phyloP scores from a whole-genome alignment of 2,329 filamentous ascomycete genomes.

The Hirsutella rhossiliensis region DNA sequence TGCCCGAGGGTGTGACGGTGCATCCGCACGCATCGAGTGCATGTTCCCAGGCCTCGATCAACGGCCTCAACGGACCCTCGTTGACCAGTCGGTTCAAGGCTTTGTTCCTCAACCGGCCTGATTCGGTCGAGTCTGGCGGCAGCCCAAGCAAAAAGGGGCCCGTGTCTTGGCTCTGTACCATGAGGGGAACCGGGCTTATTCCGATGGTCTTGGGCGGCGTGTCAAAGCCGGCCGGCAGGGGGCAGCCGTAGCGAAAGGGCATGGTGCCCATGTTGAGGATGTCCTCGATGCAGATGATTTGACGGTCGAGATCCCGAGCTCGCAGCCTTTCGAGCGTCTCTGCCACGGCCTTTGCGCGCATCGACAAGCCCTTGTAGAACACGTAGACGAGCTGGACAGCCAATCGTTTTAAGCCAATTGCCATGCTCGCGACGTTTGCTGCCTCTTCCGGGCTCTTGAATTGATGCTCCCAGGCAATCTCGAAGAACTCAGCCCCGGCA shows the following conservation, averaged over 20 bases:
- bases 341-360: neutral
- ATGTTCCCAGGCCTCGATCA: constrained; percentile 3
- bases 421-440: neutral
- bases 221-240: constrained; percentile 13
- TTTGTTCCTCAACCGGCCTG: constrained; percentile 15
- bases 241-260: constrained; percentile 14
- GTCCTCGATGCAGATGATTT: constrained; percentile 21
- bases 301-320: constrained; percentile 13
- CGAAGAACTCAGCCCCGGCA: constrained; percentile 21
- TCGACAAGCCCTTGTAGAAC: constrained; percentile 4
- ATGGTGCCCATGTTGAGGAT: constrained; percentile 14
- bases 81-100: constrained; percentile 5
- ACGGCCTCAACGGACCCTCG: constrained; percentile 4
- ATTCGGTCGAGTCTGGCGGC: constrained; percentile 14
- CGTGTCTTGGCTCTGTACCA: constrained; percentile 17
- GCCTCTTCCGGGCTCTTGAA: neutral
- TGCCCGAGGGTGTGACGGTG: constrained; percentile 1
- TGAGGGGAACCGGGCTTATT: constrained; percentile 17
- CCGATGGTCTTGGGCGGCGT: constrained; percentile 15
- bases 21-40: constrained; percentile 2
- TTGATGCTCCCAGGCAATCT: neutral
- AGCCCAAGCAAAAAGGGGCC: constrained; percentile 17
- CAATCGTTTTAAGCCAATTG: constrained; percentile 4
- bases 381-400: constrained; percentile 3
- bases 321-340: constrained; percentile 10